Percentiles rank a stretch among this genome's conserved stretches.
phyloP scores from a whole-genome alignment of 2,329 filamentous ascomycete species.

The Epichloe hybrida region DNA sequence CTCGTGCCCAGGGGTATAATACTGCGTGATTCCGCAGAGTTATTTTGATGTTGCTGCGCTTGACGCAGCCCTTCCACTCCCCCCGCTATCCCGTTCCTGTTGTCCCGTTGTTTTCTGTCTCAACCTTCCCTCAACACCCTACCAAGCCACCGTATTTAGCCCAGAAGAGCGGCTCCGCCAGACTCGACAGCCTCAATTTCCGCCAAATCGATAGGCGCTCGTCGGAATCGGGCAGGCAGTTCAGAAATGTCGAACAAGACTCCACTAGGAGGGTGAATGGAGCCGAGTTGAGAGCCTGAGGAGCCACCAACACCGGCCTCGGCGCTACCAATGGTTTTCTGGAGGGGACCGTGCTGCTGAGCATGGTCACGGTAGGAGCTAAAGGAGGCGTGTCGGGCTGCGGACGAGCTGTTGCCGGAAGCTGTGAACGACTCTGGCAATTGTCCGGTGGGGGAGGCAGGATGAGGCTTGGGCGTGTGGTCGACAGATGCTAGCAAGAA shows the following conservation, averaged over 20 bases:
- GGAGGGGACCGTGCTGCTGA: conserved; percentile 66
- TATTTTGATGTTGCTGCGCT: not conserved
- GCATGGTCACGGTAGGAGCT: conserved; percentile 66
- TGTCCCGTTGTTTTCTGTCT: not conserved
- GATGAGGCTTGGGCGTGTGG: conserved; percentile 61
- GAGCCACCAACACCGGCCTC: conserved; percentile 41
- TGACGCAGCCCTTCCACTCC: not conserved
- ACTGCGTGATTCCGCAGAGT: not conserved
- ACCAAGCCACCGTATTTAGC: conserved; percentile 18
- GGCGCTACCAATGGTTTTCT: conserved; percentile 35
- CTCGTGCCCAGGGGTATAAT: not conserved
- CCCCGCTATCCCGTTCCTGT: not conserved
- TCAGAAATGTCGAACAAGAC: conserved; percentile 81
- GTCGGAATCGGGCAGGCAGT: conserved; percentile 71
- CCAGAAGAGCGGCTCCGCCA: conserved; percentile 57
- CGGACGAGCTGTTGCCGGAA: conserved; percentile 15
- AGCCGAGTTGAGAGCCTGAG: conserved; percentile 57
- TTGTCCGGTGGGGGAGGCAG: conserved; percentile 47
- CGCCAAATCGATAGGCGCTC: conserved; percentile 55
- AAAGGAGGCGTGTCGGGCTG: conserved; percentile 46
- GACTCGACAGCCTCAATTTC: conserved; percentile 97
- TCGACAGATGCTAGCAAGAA: conserved; percentile 46
- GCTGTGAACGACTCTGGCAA: conserved; percentile 43
- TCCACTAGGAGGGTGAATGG: conserved; percentile 57
- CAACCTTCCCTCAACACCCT: not conserved